Percentiles rank a stretch among this genome's conserved stretches.
Evolutionary conservation across 169 alveolate species (phyloP).

Genomic region (Plasmodium vinckei): DNA sequence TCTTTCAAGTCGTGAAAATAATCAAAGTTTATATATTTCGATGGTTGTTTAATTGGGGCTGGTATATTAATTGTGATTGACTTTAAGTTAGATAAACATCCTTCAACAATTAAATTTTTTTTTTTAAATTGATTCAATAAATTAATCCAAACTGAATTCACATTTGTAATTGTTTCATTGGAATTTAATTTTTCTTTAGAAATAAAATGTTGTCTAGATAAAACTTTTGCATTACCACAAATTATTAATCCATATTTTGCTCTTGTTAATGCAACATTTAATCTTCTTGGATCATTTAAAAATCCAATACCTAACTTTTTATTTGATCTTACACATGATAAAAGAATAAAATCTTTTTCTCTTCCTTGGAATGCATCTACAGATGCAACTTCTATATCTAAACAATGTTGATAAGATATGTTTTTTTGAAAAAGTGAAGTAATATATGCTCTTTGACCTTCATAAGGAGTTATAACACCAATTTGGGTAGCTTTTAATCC

Average conservation of each 20-base stretch:
- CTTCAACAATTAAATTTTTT: constrained; percentile 92
- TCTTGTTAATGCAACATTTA: constrained; percentile 95
- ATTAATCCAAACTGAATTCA: constrained; percentile 88
- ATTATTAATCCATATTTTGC: constrained; percentile 92
- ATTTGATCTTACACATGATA: constrained; percentile 92
- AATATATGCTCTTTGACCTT: constrained; percentile 94
- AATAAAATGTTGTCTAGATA: constrained; percentile 60
- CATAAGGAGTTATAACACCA: constrained; percentile 96
- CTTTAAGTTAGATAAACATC: constrained; percentile 88
- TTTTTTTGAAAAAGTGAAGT: constrained; percentile 81
- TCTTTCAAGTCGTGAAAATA: constrained; percentile 18
- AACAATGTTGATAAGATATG: constrained; percentile 79
- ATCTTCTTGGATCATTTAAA: constrained; percentile 94
- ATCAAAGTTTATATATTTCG: constrained; percentile 37
- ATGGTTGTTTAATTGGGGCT: constrained; percentile 42
- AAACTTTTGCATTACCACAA: constrained; percentile 85
- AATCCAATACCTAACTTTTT: constrained; percentile 88
- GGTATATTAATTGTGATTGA: constrained; percentile 58
- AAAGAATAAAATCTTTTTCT: constrained; percentile 91
- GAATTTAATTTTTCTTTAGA: constrained; percentile 79
- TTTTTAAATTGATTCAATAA: constrained; percentile 91
- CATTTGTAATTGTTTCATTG: constrained; percentile 78
- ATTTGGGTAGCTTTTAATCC: constrained; percentile 85
- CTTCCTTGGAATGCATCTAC: constrained; percentile 94
- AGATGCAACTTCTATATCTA: constrained; percentile 86